phyloP scores from a whole-genome alignment of 345 rosid species.

The Crucihimalaya himalaica region DNA sequence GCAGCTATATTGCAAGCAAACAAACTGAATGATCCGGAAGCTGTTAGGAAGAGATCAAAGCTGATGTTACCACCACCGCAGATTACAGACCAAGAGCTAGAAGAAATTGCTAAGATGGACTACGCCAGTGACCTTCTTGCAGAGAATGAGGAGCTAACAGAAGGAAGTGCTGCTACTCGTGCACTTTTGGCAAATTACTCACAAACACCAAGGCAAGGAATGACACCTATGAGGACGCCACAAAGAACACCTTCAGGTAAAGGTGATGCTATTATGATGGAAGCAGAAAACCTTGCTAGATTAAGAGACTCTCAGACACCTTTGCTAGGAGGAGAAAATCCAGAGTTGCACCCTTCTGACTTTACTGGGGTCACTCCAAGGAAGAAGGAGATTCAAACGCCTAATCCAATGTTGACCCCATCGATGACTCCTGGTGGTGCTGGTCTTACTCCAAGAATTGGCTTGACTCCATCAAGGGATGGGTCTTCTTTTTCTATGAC shows the following conservation, averaged over 20 bases:
- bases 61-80: constrained; percentile 98
- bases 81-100: constrained; percentile 91
- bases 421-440: constrained; percentile 86
- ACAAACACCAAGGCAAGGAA: constrained; percentile 82
- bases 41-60: constrained; percentile 93
- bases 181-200: constrained; percentile 94
- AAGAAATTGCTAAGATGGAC: constrained; percentile 98
- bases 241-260: constrained; percentile 97
- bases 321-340: constrained; percentile 94
- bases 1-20: constrained; percentile 94
- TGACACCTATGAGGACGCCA: constrained; percentile 91
- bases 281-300: constrained; percentile 96
- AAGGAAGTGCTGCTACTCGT: constrained; percentile 91
- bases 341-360: constrained; percentile 98
- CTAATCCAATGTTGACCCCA: constrained; percentile 92
- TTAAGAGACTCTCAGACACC: constrained; percentile 98
- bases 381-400: constrained; percentile 86
- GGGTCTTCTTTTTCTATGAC: constrained; percentile 76
- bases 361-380: constrained; percentile 98
- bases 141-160: constrained; percentile 80
- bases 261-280: constrained; percentile 99
- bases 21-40: constrained; percentile 94
- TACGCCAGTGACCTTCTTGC: constrained; percentile 88
- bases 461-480: constrained; percentile 94
- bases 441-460: constrained; percentile 81